Evolutionary conservation across 768 basidiomycete species (phyloP), one percentile per base, ranked within the genome.

Genomic region (Dioszegia hungarica): DNA sequence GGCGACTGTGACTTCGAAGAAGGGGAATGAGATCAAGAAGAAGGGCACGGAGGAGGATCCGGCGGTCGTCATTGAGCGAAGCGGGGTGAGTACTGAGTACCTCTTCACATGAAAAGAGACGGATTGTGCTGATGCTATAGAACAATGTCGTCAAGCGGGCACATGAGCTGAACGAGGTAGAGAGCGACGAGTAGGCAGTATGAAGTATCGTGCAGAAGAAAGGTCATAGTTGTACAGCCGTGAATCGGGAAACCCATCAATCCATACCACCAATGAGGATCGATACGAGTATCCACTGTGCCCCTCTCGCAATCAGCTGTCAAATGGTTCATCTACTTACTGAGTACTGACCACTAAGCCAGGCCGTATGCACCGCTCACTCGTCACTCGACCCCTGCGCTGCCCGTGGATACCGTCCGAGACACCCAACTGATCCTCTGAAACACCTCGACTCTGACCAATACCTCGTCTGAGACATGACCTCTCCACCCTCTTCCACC

Each of bases 81-180:
- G 77, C 28, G 80, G 81, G 20, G 81, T 81, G 61, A 63, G 80
- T 78, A 2, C 20, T 8, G 6, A 2, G 10, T 4, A 22, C 15
- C 25, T 3, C 52, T 33, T 14, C 6, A 33, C 14, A 14, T 14
- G 31, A 6, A 33, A 14, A 6, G 31, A 33, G 31, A 14, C 31
- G 6, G 31, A 33, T 33, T 33, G 14, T 3, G 33, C 47, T 51
- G 56, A 57, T 50, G 33, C 27, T 11, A 22, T 28, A 82, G 80
- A 82, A 81, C 54, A 77, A 82, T 59, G 80, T 81, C 2, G 81
- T 82, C 44, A 82, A 82, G 77, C 72, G 80, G 8, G 80, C 80
- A 0, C 80, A 81, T 55, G 81, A 82, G 68, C 58, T 83, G 59
- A 79, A 80, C 37, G 77, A 79, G 57, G 78, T 78, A 12, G 77